Base-by-base conservation (phyloP, 2,329 filamentous ascomycete genomes). In the Cordyceps fumosorosea region DNA sequence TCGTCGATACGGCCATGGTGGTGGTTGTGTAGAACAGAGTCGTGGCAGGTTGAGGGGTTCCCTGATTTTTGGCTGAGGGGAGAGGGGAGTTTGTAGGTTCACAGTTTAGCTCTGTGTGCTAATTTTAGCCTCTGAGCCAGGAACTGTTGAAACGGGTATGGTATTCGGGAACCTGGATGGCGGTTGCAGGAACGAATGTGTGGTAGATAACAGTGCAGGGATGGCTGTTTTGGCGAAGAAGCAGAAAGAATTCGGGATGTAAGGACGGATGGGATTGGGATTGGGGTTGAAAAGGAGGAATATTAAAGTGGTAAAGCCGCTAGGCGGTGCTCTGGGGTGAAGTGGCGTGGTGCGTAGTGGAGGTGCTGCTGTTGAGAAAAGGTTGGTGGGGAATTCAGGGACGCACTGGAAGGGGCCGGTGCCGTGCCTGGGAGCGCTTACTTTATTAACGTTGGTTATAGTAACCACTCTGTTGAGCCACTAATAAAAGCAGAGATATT, bases 1-100 rank as follows among this genome's bases (percentile, higher is more conserved):
- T 60, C 29, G 62, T 57, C 26, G 58, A 14, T 22, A 44, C 58
- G n/a, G 51, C 42, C 58, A 60, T 44, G 34, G 34, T 60, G 18
- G n/a, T 48, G 44, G 40, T 20, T 60, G 14, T 55, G 50, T 14
- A 4, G 26, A 32, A 51, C 11, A 22, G 26, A 16, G 50, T 6
- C 32, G 3, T 29, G 14, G 32, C 10, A 6, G 20, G 16, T 20
- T 7, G 29, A 42, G 11, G 26, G 40, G 26, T 37, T 37, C 34
- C 34, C 40, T n/a, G 16, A 44, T 44, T 44, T 44, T 44, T 59
- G 37, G 50, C 54, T 29, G 26, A 54, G 37, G 24, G 11, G 34
- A 22, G 32, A 44, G 24, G 5, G 14, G 24, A 18, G 40, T 14
- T n/a, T 24, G 54, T 26, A 40, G 54, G 22, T 26, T 5, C 26